Percentiles rank a stretch among this genome's conserved stretches.
Conservation (phyloP, 2,329 filamentous ascomycete species). For the Hypocreales sp. region DNA sequence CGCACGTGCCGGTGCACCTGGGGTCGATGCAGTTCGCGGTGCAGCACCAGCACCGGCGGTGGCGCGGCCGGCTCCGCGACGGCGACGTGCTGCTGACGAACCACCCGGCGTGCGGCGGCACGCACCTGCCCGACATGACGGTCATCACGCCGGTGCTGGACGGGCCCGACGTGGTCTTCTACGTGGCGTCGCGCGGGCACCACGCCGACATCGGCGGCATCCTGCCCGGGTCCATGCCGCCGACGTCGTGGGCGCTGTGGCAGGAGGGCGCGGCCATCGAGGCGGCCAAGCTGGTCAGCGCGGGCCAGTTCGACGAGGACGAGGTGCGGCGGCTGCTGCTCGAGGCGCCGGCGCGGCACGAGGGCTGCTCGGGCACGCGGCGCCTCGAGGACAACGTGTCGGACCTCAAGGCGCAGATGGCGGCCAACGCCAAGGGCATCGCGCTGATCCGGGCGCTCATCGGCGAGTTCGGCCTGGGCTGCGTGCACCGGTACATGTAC, state of each 20-base stretch:
- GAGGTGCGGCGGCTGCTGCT: slow-evolving; percentile 58
- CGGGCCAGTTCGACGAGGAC: slow-evolving; percentile 65
- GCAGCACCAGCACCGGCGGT: slow-evolving; percentile 51
- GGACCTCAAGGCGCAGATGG: slow-evolving; percentile 74
- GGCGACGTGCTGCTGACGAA: slow-evolving; percentile 22
- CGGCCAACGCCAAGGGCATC: slow-evolving; percentile 77
- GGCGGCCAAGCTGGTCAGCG: slow-evolving; percentile 56
- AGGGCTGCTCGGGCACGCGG: slow-evolving; percentile 63
- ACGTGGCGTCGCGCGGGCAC: slow-evolving; percentile 46
- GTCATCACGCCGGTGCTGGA: slow-evolving; percentile 20
- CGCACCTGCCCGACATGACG: slow-evolving; percentile 22
- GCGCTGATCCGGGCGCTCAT: slow-evolving; percentile 56
- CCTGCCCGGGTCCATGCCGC: slow-evolving; percentile 69
- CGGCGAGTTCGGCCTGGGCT: slow-evolving; percentile 54
- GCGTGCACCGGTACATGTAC: slow-evolving; percentile 46
- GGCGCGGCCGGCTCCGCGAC: slow-evolving; percentile 29
- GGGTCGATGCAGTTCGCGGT: slow-evolving; percentile 72
- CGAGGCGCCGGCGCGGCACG: slow-evolving; percentile 56
- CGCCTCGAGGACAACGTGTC: slow-evolving; percentile 74
- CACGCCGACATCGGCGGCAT: slow-evolving; percentile 52
- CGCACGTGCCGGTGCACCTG: slow-evolving; percentile 61
- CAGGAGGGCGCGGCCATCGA: slow-evolving; percentile 52
- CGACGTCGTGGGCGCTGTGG: slow-evolving; percentile 49
- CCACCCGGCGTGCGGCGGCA: slow-evolving; percentile 18
- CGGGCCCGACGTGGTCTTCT: slow-evolving; percentile 24